These are phyloP conservation scores for Cynara cardunculus DNA, from an alignment of 129 eudicot species.

Conservation along the genomic window DNA sequence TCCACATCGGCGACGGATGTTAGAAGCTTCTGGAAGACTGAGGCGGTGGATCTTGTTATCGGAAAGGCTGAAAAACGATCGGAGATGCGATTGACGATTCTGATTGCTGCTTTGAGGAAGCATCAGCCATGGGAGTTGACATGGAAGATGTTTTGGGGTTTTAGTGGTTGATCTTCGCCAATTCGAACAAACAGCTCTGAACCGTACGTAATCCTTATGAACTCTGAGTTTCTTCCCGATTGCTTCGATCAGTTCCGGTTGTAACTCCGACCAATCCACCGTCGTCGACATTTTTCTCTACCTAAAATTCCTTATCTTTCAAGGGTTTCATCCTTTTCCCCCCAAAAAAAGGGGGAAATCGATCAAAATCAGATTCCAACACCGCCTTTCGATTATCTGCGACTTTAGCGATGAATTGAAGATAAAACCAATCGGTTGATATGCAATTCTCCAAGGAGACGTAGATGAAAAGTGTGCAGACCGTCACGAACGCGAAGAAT, in stretches of 20 bases:
- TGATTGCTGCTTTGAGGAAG: slow-evolving; percentile 45
- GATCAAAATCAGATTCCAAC: neutral
- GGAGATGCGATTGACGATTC: slow-evolving; percentile 25
- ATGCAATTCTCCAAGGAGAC: neutral
- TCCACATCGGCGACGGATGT: slow-evolving; percentile 63
- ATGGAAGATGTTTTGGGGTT: slow-evolving; percentile 32
- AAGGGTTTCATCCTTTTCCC: neutral
- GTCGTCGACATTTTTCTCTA: slow-evolving; percentile 11
- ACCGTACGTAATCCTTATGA: slow-evolving; percentile 39
- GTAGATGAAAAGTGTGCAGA: neutral
- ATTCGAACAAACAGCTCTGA: slow-evolving; percentile 45
- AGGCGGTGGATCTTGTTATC: slow-evolving; percentile 39
- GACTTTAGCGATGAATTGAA: neutral
- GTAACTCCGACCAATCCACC: slow-evolving; percentile 56
- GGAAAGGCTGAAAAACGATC: slow-evolving; percentile 43
- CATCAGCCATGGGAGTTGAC: slow-evolving; percentile 60
- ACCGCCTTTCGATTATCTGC: neutral
- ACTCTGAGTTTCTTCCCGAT: slow-evolving; percentile 28
- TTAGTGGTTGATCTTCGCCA: slow-evolving; percentile 38
- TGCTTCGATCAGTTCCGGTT: slow-evolving; percentile 33
- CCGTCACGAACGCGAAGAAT: neutral
- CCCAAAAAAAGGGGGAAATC: neutral
- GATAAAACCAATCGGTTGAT: neutral
- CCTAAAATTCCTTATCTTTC: neutral
- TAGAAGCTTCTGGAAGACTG: slow-evolving; percentile 49